These are phyloP conservation scores for Syzygium jambos DNA, from an alignment of 345 rosid species.

Conservation along the genomic window DNA sequence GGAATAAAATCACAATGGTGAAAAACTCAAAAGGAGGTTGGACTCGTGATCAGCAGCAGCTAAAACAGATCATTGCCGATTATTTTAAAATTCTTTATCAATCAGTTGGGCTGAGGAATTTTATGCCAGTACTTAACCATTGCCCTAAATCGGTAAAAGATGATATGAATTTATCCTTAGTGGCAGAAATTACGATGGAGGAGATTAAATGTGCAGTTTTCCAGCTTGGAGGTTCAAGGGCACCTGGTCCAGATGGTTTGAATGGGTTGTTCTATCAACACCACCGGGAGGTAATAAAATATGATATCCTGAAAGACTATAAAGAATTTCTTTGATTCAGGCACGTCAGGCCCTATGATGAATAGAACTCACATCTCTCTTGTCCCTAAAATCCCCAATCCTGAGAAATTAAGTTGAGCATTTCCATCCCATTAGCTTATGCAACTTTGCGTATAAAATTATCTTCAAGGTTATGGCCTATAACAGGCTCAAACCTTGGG, in stretches of 20 bases:
- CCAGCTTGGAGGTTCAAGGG: not conserved
- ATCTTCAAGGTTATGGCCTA: no score
- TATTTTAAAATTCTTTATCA: not conserved
- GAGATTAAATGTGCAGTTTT: no score
- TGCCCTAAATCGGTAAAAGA: not conserved
- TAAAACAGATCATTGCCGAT: no score
- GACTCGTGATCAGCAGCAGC: no score
- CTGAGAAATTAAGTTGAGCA: no score
- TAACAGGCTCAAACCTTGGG: not conserved
- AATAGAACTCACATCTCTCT: not conserved
- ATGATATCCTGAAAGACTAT: no score
- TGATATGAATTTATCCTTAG: not conserved
- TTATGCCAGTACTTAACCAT: no score
- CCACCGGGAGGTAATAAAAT: no score
- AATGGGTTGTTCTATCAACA: not conserved
- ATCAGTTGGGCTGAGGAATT: not conserved
- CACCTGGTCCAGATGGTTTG: not conserved
- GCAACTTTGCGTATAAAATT: no score
- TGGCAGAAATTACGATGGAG: not conserved
- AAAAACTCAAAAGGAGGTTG: no score
- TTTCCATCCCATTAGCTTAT: no score
- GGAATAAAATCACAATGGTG: no score
- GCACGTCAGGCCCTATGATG: not conserved
- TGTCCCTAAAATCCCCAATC: not conserved
- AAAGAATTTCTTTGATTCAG: not conserved